Conservation (phyloP, 2,329 filamentous ascomycete genomes). For the Claviceps humidiphila region DNA sequence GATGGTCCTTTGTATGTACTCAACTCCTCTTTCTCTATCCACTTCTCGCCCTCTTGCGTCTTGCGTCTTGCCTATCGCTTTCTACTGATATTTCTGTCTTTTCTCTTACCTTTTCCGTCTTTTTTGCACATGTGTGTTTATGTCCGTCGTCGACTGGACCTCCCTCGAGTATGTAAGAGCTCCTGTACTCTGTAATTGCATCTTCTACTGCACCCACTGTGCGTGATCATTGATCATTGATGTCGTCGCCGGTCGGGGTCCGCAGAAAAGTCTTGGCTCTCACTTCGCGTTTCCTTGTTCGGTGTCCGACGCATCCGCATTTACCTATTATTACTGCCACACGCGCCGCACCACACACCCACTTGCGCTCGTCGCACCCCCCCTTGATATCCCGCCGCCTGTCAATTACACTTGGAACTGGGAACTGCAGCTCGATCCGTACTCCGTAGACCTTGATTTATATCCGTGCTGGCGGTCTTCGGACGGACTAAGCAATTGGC, state of each 20-base stretch:
- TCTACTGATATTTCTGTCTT: neutral
- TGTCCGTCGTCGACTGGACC: too few relatives aligned
- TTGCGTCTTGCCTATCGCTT: neutral
- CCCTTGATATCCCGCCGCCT: neutral
- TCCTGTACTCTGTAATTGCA: neutral
- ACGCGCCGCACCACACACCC: neutral
- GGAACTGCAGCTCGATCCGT: too few relatives aligned
- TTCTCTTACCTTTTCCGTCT: neutral
- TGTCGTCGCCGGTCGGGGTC: neutral
- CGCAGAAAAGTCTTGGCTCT: conserved; percentile 1
- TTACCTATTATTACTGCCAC: neutral
- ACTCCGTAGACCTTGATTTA: conserved; percentile 1
- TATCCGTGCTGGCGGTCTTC: neutral
- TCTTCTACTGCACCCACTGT: neutral
- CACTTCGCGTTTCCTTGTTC: neutral
- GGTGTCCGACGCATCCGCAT: conserved; percentile 5
- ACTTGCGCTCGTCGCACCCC: neutral
- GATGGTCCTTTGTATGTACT: neutral
- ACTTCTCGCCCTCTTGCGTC: neutral
- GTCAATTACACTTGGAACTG: neutral
- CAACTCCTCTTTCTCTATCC: neutral
- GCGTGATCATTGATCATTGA: neutral
- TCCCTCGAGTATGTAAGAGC: neutral
- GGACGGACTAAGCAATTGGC: neutral
- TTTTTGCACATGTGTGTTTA: neutral